Conservation (phyloP, 768 basidiomycete genomes). For the Candolleomyces aberdarensis region DNA sequence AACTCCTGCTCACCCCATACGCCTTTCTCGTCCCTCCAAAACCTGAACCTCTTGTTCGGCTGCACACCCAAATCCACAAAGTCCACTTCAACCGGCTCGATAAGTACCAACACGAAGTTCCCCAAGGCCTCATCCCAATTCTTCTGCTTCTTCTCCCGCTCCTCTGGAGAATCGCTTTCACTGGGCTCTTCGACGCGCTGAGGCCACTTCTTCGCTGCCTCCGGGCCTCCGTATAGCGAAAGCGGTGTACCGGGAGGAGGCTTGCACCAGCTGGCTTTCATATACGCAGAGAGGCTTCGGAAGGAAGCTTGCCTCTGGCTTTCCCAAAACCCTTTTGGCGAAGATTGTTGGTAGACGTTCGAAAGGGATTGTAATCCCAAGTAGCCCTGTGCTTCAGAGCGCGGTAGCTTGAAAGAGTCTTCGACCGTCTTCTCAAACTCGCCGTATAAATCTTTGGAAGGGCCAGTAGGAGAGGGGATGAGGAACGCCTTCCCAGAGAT, state of each 20-base stretch:
- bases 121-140: slow-evolving; percentile 51
- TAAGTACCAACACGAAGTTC: slow-evolving; percentile 69
- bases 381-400: slow-evolving; percentile 31
- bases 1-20: slow-evolving; percentile 60
- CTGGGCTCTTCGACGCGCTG: slow-evolving; percentile 45
- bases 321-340: slow-evolving; percentile 51
- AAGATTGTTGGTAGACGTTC: slow-evolving; percentile 28
- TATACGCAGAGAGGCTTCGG: slow-evolving; percentile 50
- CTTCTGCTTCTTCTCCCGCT: slow-evolving; percentile 36
- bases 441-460: background rate
- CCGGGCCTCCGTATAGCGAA: slow-evolving; percentile 45
- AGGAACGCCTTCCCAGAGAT: slow-evolving; percentile 55
- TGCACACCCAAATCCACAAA: slow-evolving; percentile 54
- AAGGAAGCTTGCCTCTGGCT: slow-evolving; percentile 58
- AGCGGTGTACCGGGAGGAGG: slow-evolving; percentile 56
- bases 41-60: slow-evolving; percentile 56
- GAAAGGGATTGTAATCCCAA: slow-evolving; percentile 18
- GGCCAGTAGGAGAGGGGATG: slow-evolving; percentile 43
- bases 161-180: slow-evolving; percentile 24
- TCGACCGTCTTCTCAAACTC: background rate
- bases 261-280: slow-evolving; percentile 73
- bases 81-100: slow-evolving; percentile 73
- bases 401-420: background rate
- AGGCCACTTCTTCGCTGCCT: slow-evolving; percentile 65
- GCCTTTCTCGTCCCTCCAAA: slow-evolving; percentile 24